Evolutionary conservation across 1,139 yeast genomes (phyloP).

Genomic region (Spathaspora sp.): DNA sequence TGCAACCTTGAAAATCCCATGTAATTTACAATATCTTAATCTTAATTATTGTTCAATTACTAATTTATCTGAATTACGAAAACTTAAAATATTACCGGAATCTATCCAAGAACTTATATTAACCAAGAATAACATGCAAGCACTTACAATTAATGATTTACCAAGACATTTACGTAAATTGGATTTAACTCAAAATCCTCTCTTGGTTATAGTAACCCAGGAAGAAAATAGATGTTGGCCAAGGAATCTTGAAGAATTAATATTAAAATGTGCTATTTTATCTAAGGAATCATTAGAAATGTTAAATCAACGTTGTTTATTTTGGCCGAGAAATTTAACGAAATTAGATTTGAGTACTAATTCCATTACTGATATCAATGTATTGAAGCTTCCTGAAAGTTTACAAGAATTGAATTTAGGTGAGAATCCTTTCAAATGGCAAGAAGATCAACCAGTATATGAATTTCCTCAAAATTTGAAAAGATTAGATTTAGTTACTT

Average conservation of each 20-base stretch:
- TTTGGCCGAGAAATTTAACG: too few species aligned
- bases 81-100: conserved; percentile 15
- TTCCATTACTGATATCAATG: too few species aligned
- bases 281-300: too few species aligned
- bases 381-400: not conserved
- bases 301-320: too few species aligned
- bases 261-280: too few species aligned
- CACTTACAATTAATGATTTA: conserved; percentile 21
- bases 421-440: conserved; percentile 9
- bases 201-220: conserved; percentile 17
- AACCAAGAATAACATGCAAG: conserved; percentile 23
- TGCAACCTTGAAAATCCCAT: conserved; percentile 18
- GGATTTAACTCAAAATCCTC: conserved; percentile 16
- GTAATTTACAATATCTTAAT: conserved; percentile 23
- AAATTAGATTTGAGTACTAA: too few species aligned
- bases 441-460: conserved; percentile 6
- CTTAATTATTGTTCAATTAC: conserved; percentile 19
- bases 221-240: not conserved
- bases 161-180: conserved; percentile 25
- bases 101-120: conserved; percentile 27
- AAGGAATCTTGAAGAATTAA: too few species aligned
- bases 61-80: conserved; percentile 12
- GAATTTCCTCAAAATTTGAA: conserved; percentile 10
- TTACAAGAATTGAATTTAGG: conserved; percentile 18
- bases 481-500: conserved; percentile 16